Conservation (phyloP, 2,329 filamentous ascomycete species). For the Claviceps lovelessii region DNA sequence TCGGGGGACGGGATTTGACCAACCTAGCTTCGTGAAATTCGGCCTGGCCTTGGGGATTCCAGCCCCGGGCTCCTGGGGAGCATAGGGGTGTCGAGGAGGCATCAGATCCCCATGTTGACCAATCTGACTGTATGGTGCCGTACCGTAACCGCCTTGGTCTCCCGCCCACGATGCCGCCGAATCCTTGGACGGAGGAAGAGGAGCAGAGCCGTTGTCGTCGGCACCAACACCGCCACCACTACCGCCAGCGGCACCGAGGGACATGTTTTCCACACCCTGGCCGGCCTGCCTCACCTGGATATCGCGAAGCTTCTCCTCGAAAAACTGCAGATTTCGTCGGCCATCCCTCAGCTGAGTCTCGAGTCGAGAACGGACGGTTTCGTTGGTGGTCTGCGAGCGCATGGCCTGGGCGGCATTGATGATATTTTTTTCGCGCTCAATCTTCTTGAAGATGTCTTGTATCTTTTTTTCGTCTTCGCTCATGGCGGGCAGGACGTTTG, state of each 20-base stretch:
- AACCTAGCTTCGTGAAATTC: conserved; percentile 94
- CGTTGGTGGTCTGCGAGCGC: conserved; percentile 91
- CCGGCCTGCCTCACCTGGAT: conserved; percentile 68
- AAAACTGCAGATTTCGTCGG: conserved; percentile 83
- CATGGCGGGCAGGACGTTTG: conserved; percentile 32
- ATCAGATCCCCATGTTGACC: conserved; percentile 58
- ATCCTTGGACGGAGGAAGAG: conserved; percentile 59
- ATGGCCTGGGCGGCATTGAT: conserved; percentile 90
- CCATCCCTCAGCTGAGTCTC: conserved; percentile 92
- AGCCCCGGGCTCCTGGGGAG: conserved; percentile 50
- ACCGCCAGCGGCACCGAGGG: conserved; percentile 25
- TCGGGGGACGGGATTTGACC: conserved; percentile 16
- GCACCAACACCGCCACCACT: conserved; percentile 15
- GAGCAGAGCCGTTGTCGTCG: conserved; percentile 28
- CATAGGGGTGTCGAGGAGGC: conserved; percentile 68
- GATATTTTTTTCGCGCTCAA: conserved; percentile 89
- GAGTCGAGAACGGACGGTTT: conserved; percentile 74
- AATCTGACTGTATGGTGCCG: conserved; percentile 37
- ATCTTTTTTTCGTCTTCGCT: conserved; percentile 49
- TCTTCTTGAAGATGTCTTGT: conserved; percentile 86
- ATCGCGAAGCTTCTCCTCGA: conserved; percentile 82
- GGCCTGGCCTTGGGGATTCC: conserved; percentile 60
- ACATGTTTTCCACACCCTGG: conserved; percentile 53
- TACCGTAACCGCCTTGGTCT: conserved; percentile 46
- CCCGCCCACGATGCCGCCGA: conserved; percentile 32